Evolutionary conservation across 164 flowering plant species (phyloP), one percentile per base, ranked within the genome.

Genomic region (Amborella trichopoda): DNA sequence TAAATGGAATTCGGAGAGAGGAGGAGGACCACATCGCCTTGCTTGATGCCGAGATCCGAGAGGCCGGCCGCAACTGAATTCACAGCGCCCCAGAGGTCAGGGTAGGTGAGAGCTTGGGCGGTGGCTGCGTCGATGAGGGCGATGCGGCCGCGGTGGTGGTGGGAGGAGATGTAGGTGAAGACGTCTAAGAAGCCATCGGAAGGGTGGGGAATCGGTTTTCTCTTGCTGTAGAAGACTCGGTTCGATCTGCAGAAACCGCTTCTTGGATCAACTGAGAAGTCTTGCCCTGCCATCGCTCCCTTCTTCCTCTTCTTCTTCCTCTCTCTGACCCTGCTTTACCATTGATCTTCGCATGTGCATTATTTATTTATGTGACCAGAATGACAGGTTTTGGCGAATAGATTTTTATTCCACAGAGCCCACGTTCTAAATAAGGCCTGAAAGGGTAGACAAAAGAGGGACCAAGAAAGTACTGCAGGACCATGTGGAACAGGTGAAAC

Each of bases 61-160:
- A 89, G 85, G 22, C 54, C 53, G 10, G 61, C 1, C 44, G 97
- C 51, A 57, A 89, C 69, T 19, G 88, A 62, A 4, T 79, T 73
- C 21, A 85, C 91, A 49, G 79, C 61, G 5, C 12, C 13, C 91
- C 91, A 90, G 51, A 90, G 64, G 4, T 75, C 65, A 19, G 69
- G 1, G 69, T 61, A 90, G 71, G 78, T 63, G 76, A 90, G 64
- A 38, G 56, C 68, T 50, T 53, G 60, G 59, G 86, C 94, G 42
- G 91, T 71, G 64, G 82, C 20, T 53, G 88, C 80, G 67, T 90
- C 97, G 74, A 90, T 71, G 78, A 75, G 71, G 56, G 97, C 97
- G 54, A 63, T 54, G 12, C 32, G 63, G 46, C 87, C 90, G 32
- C 34, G 44, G n/a, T 18, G 19, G 41, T 37, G 41, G 72, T 85